Evolutionary conservation across 1,284 basidiomycete genomes (phyloP), one percentile per base, ranked within the genome.

Genomic region (Pseudozyma sp.): DNA sequence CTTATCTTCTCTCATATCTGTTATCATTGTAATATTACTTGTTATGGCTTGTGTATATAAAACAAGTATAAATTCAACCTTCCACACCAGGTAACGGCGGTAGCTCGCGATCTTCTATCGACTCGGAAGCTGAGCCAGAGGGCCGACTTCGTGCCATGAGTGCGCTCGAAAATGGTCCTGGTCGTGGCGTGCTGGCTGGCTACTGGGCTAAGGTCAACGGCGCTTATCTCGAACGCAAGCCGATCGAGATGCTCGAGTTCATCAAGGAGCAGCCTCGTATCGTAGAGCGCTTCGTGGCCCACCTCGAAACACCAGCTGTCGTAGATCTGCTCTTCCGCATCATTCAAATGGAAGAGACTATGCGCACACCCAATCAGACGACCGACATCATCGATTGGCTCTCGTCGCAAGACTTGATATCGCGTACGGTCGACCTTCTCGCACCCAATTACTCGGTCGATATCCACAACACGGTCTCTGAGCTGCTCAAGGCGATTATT

Each of bases 401-500:
- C 55, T 93, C 93, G 8, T 89, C 90, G 40, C 90, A 97, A 86
- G 89, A 91, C 67, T 90, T 99, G 54, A 92, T 97, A 85, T 89
- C 90, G 34, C 90, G 90, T 49, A 89, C 98, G 43, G 89, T 97
- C 65, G 90, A 90, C 75, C 88, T 95, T 19, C 90, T 98, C 16
- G 93, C 94, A 0, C 94, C 97, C 0, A 85, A 89, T 11, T 88
- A 93, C 67, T 89, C 91, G 11, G 87, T 90, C 18, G 91, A 95
- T 70, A 90, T 93, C 64, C 96, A 99, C 86, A 89, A 90, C 34
- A 91, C 95, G 52, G 93, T 94, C 36, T 89, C 94, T 1, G 97
- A 99, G 71, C 89, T 98, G 54, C 90, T 99, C 82, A 97, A 97
- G 86, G 92, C 92, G 59, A 94, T 98, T 77, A 95, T 99, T 76